Base-by-base conservation (phyloP, 2,329 filamentous ascomycete genomes). In the Colletotrichum noveboracense region DNA sequence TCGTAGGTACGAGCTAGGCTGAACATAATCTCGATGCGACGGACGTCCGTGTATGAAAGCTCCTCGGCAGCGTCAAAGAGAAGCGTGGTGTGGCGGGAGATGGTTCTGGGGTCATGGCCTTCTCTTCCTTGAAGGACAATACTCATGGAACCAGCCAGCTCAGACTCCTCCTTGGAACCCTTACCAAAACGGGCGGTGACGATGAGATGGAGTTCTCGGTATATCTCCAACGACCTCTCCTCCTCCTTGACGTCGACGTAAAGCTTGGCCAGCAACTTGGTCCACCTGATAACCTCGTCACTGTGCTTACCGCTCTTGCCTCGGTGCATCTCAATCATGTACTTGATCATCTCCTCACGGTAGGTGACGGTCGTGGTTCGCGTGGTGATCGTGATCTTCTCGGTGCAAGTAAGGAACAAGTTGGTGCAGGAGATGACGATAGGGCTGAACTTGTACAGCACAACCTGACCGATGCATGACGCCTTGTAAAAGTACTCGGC, bases 251-350 rank as follows among this genome's bases (percentile, higher is more conserved):
- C 83, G 3, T 79, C 72, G 24, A 83, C 77, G 75, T 86, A 86
- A 14, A 86, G 80, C 70, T 83, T 81, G n/a, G 82, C 80, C 1
- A 86, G 81, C 13, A 79, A 78, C 77, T 85, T 79, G 68, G 83
- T 79, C 84, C 84, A 86, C 66, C 76, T 79, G 58, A 85, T 82
- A 26, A 86, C 84, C 9, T 81, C 79, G 24, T 85, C 82, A n/a
- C 82, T 84, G 2, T 81, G 78, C 1, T 73, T 64, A 5, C 85
- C 84, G 21, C 84, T 80, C 71, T 82, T 84, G 75, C 79, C 78
- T 71, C 81, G 83, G 78, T 80, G 84, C 6, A 85, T 80, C 34
- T 84, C 80, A 7, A 86, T 86, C 79, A 85, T 84, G 76, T 83
- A 78, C 1, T 79, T 80, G 34, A 86, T 84, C 79, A 85, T 84